phyloP scores from a whole-genome alignment of 2,329 filamentous ascomycete genomes.

The Fusarium torreyae region DNA sequence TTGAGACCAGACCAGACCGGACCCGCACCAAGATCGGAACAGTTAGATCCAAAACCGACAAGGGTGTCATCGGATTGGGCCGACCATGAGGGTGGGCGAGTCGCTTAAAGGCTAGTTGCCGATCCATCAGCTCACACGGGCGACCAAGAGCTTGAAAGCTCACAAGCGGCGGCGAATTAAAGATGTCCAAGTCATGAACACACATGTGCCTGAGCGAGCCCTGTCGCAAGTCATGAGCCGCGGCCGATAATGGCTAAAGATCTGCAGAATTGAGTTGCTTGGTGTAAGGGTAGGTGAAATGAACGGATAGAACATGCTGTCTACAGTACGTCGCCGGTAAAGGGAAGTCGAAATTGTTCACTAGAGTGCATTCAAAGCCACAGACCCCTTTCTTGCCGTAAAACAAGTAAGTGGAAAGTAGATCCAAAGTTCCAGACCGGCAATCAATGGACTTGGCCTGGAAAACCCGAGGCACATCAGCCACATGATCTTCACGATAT shows the following conservation, averaged over 20 bases:
- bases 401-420: conserved; percentile 18
- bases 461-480: conserved; percentile 22
- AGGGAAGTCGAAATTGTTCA: background rate
- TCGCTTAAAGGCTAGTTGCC: conserved; percentile 48
- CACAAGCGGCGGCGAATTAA: conserved; percentile 32
- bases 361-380: background rate
- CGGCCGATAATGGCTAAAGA: conserved; percentile 12
- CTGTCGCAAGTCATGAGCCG: conserved; percentile 22
- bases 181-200: conserved; percentile 11
- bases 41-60: conserved; percentile 46
- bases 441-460: conserved; percentile 18
- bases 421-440: conserved; percentile 11
- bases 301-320: background rate
- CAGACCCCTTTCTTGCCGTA: conserved; percentile 24
- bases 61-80: conserved; percentile 49
- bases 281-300: conserved; percentile 2
- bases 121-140: conserved; percentile 47
- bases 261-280: conserved; percentile 30
- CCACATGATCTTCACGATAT: conserved; percentile 21
- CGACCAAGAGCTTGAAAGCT: conserved; percentile 35
- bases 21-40: conserved; percentile 49
- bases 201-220: conserved; percentile 32
- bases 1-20: conserved; percentile 30
- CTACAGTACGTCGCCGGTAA: background rate
- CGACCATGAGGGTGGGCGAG: conserved; percentile 44